Base-by-base conservation (phyloP, 225 moss, liverwort and hornwort genomes). In the Physcomitrium patens region DNA sequence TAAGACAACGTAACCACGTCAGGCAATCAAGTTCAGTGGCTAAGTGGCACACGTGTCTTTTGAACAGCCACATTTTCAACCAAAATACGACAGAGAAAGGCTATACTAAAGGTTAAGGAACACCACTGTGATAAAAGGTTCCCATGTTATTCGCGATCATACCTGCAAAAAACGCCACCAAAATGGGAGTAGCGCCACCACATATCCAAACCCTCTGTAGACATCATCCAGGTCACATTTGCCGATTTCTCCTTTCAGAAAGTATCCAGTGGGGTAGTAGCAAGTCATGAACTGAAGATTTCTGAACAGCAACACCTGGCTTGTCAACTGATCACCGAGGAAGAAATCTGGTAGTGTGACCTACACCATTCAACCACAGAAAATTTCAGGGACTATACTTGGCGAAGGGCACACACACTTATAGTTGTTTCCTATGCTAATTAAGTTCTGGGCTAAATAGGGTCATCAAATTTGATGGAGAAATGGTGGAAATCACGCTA, bases 151-250 rank as follows among this genome's bases (percentile, higher is more conserved):
- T 37, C 73, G 17, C 7, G 12, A 52, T 60, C 16, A 6, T 56
- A 92, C 92, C 92, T 92, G 91, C 79, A 89, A 74, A 11, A 93
- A 77, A 12, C 93, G 89, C 89, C 85, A 93, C 89, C 87, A 93
- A 67, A 86, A 87, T 16, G 91, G 91, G 16, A 91, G 66, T 60
- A 87, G 60, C 6, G 89, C 87, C 41, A 93, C 74, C 14, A 89
- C n/a, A 54, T 91, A 93, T 23, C 67, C 87, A 62, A 91, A 63
- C 1, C 63, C 82, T 51, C 44, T 72, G 81, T 68, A 89, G 8
- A 46, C 41, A 9, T 15, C 3, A 60, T 87, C 78, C 0, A 27
- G 27, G 2, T 58, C 42, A 73, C 91, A 93, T 18, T 59, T 71
- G 4, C 51, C 65, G 5, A 79, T 44, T 60, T 55, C 51, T 77